A percentile compares a stretch with the other conserved stretches of the same genome.
phyloP scores from a whole-genome alignment of 805 yeast genomes.

The Saccharomycopsis selenospora region DNA sequence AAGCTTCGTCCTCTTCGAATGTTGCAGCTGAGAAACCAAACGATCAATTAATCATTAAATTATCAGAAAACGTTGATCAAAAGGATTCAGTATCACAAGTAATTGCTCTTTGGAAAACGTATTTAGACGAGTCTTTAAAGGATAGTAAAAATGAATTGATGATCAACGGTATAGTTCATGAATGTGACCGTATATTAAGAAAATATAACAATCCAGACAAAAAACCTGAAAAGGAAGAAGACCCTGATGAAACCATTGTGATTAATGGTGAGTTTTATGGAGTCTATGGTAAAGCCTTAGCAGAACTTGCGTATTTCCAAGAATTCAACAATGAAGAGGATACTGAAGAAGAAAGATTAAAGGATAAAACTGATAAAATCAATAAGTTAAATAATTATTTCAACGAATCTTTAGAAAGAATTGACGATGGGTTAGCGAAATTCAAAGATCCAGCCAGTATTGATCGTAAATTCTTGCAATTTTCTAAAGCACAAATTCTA shows the following conservation, averaged over 20 bases:
- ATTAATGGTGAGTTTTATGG: slow-evolving; percentile 54
- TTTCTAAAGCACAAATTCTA: slow-evolving; percentile 49
- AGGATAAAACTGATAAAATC: slow-evolving; percentile 23
- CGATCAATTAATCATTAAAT: slow-evolving; percentile 52
- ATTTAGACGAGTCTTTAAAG: slow-evolving; percentile 40
- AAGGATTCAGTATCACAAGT: slow-evolving; percentile 77
- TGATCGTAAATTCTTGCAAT: slow-evolving; percentile 37
- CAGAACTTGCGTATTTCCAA: slow-evolving; percentile 55
- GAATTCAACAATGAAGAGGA: slow-evolving; percentile 32
- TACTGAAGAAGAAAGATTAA: slow-evolving; percentile 25
- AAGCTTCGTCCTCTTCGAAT: slow-evolving; percentile 16
- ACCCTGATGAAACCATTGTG: slow-evolving; percentile 20
- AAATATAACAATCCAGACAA: slow-evolving; percentile 16
- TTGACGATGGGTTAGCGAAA: slow-evolving; percentile 44
- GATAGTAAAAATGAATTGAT: slow-evolving; percentile 48
- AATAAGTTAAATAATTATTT: slow-evolving; percentile 49
- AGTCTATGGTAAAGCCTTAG: slow-evolving; percentile 65
- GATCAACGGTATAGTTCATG: slow-evolving; percentile 83
- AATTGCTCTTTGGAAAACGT: slow-evolving; percentile 64
- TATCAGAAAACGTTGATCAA: slow-evolving; percentile 62
- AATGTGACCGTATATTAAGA: slow-evolving; percentile 75
- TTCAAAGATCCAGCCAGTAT: no score
- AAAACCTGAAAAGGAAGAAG: slow-evolving; percentile 22
- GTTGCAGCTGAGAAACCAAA: slow-evolving; percentile 19
- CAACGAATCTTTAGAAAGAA: slow-evolving; percentile 66